Evolutionary conservation across 192 early-diverging fungal species (phyloP).

Genomic region (Coemansia asiatica): DNA sequence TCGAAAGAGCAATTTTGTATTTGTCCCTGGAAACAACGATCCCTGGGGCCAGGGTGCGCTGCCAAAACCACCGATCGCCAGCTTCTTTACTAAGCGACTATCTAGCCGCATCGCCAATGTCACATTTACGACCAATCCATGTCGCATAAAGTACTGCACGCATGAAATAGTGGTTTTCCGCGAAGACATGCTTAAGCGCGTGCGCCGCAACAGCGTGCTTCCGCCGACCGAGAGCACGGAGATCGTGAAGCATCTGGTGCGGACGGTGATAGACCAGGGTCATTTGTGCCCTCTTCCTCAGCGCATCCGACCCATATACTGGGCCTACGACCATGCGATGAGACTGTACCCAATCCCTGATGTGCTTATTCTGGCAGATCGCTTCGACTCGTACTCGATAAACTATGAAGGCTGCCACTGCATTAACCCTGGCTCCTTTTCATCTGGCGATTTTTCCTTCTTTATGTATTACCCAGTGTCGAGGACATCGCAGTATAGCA

Average conservation of each 20-base stretch:
- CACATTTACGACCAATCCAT: constrained; percentile 81
- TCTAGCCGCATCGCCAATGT: constrained; percentile 59
- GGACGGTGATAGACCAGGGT: constrained; percentile 80
- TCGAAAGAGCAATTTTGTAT: constrained; percentile 68
- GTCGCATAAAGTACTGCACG: constrained; percentile 84
- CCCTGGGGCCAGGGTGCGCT: constrained; percentile 72
- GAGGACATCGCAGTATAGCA: constrained; percentile 52
- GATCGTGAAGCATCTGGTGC: constrained; percentile 61
- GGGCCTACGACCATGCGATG: constrained; percentile 81
- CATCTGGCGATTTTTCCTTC: constrained; percentile 62
- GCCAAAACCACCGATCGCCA: constrained; percentile 74
- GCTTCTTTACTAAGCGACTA: constrained; percentile 66
- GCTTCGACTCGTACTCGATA: constrained; percentile 74
- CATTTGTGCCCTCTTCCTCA: constrained; percentile 83
- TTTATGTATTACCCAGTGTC: constrained; percentile 75
- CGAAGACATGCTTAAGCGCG: constrained; percentile 75
- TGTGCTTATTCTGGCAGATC: constrained; percentile 81
- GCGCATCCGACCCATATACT: constrained; percentile 73
- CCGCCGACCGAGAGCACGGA: constrained; percentile 56
- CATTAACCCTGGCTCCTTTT: constrained; percentile 79
- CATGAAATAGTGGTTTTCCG: constrained; percentile 91
- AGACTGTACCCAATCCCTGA: constrained; percentile 87
- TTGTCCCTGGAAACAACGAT: constrained; percentile 88
- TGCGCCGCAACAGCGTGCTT: constrained; percentile 74
- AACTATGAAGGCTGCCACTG: constrained; percentile 76